Conservation (phyloP, 1,139 yeast species). For the Suhomyces chickasaworum region DNA sequence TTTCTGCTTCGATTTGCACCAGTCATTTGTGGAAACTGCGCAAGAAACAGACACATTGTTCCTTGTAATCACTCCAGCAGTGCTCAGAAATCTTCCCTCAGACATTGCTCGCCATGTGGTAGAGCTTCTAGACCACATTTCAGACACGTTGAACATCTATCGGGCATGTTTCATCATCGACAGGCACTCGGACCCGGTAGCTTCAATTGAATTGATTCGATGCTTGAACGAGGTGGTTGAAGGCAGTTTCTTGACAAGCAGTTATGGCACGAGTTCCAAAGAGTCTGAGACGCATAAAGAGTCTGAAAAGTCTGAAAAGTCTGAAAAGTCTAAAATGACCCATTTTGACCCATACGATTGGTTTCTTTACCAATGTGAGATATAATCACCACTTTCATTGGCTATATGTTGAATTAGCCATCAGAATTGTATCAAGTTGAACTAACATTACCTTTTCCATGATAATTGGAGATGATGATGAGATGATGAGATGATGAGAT, state of each 20-base stretch:
- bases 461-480: no score
- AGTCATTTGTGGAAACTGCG: background rate
- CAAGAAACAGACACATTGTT: conserved; percentile 3
- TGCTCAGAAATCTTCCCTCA: conserved; percentile 6
- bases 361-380: conserved; percentile 6
- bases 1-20: background rate
- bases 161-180: conserved; percentile 10
- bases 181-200: conserved; percentile 3
- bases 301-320: no score
- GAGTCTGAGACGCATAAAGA: no score
- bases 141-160: conserved; percentile 4
- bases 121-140: conserved; percentile 8
- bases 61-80: conserved; percentile 2
- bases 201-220: conserved; percentile 7
- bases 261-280: no score
- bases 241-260: conserved; percentile 6
- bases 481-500: no score
- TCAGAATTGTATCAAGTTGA: background rate
- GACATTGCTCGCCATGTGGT: conserved; percentile 4
- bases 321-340: background rate
- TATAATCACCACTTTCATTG: background rate
- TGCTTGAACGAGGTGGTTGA: conserved; percentile 7
- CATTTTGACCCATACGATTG: conserved; percentile 9
- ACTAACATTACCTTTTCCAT: no score
- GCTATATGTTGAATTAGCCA: no score